Evolutionary conservation across 306 rosid genomes (phyloP).

Genomic region (Citrullus amarus): DNA sequence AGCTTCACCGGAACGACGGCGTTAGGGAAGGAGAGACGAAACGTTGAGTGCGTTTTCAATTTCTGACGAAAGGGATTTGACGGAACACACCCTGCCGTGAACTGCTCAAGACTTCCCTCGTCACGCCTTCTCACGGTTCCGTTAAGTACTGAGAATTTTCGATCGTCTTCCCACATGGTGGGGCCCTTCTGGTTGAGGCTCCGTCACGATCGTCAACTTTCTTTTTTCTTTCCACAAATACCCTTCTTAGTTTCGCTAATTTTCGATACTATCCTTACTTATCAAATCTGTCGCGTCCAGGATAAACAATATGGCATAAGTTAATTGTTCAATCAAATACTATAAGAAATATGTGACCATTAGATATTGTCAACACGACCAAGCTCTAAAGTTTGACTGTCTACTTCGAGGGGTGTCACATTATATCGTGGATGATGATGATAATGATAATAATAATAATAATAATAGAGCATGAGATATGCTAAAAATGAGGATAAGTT

Average conservation of each 20-base stretch:
- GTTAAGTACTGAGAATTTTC: conserved; percentile 39
- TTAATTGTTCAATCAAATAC: not conserved
- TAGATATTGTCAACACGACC: too few species aligned
- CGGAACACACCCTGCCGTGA: conserved; percentile 54
- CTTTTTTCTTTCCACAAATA: conserved; percentile 2
- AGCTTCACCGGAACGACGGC: conserved; percentile 34
- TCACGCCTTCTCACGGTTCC: conserved; percentile 65
- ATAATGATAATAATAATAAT: too few species aligned
- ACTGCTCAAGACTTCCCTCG: conserved; percentile 23
- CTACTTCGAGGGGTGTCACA: too few species aligned
- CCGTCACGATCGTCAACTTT: conserved; percentile 1
- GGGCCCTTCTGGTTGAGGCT: not conserved
- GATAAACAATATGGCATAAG: not conserved
- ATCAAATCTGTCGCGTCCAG: not conserved
- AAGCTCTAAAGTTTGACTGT: too few species aligned
- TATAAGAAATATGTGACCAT: too few species aligned
- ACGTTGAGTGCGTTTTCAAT: conserved; percentile 12
- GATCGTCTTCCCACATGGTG: not conserved
- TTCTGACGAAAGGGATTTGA: conserved; percentile 27
- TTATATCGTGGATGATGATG: too few species aligned
- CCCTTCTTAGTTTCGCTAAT: not conserved
- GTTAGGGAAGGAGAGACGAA: conserved; percentile 27
- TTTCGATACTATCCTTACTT: not conserved
- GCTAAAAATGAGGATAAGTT: too few species aligned
- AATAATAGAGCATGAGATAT: too few species aligned